These are phyloP conservation scores for Hyaloscypha hepaticicola DNA, from an alignment of 495 filamentous ascomycete species.

Conservation along the genomic window DNA sequence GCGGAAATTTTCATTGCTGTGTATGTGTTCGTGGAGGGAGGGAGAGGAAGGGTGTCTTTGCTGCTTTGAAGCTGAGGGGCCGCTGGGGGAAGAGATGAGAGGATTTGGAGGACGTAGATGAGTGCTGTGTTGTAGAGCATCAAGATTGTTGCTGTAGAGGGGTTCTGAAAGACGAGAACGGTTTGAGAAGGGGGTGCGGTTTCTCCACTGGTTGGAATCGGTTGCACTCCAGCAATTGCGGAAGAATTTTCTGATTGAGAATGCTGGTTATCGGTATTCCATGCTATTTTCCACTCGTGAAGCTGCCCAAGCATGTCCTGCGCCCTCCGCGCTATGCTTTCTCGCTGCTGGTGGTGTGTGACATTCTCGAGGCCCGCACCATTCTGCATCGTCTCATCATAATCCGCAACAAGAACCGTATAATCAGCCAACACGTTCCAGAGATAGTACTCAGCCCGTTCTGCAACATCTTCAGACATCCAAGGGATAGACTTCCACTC, in stretches of 20 bases:
- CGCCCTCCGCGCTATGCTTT: neutral
- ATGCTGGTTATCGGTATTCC: neutral
- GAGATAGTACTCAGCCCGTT: neutral
- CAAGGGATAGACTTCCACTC: slow-evolving; percentile 6
- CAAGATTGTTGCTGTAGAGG: slow-evolving; percentile 1
- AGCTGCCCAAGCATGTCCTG: neutral
- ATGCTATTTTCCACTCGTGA: neutral
- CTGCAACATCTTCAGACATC: neutral
- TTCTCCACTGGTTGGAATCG: neutral
- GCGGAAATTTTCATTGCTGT: neutral
- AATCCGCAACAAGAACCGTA: neutral
- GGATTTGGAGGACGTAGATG: slow-evolving; percentile 8
- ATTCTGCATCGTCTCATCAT: neutral
- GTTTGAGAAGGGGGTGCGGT: neutral
- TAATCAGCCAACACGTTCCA: slow-evolving; percentile 1
- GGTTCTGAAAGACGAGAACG: neutral
- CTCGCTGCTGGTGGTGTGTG: slow-evolving; percentile 1
- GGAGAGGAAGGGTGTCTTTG: neutral
- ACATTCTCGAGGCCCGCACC: neutral
- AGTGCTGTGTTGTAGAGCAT: slow-evolving; percentile 19
- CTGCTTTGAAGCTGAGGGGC: neutral
- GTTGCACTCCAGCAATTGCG: neutral
- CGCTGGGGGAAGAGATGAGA: neutral
- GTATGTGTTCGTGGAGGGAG: neutral
- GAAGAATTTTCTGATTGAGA: neutral